phyloP scores from a whole-genome alignment of 2,329 filamentous ascomycete genomes.

The Trichoderma cornu-damae region DNA sequence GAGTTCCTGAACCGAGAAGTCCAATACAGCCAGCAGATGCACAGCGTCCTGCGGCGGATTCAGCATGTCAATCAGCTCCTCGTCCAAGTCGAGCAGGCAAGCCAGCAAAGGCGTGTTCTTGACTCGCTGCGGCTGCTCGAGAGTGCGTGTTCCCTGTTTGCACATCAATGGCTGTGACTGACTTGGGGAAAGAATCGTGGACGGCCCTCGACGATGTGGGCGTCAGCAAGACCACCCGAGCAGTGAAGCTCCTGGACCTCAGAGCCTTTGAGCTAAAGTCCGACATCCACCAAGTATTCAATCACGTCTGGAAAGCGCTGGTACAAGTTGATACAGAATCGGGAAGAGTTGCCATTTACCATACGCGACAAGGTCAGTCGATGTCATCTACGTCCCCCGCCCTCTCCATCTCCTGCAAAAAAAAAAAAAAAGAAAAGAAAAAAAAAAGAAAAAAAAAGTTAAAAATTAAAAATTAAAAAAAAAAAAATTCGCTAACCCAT shows the following conservation, averaged over 20 bases:
- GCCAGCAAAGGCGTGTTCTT: slow-evolving; percentile 50
- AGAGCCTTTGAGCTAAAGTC: slow-evolving; percentile 62
- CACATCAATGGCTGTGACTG: slow-evolving; percentile 13
- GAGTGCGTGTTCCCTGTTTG: slow-evolving; percentile 35
- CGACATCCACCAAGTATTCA: slow-evolving; percentile 60
- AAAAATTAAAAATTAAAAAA: too few species aligned
- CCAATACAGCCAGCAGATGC: slow-evolving; percentile 54
- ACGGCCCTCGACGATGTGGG: slow-evolving; percentile 54
- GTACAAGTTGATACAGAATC: slow-evolving; percentile 56
- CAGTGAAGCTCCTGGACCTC: slow-evolving; percentile 59
- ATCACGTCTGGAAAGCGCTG: slow-evolving; percentile 65
- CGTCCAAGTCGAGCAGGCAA: slow-evolving; percentile 54
- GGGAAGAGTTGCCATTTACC: slow-evolving; percentile 52
- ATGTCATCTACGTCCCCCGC: too few species aligned
- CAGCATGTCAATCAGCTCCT: slow-evolving; percentile 57
- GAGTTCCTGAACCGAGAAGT: slow-evolving; percentile 55
- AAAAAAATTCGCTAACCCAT: slow-evolving; percentile 23
- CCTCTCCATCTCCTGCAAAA: too few species aligned
- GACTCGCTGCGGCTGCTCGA: slow-evolving; percentile 55
- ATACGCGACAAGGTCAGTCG: slow-evolving; percentile 45
- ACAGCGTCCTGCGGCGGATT: slow-evolving; percentile 46
- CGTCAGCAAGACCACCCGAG: slow-evolving; percentile 55
- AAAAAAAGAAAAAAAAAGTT: too few species aligned
- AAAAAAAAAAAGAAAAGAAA: too few species aligned
- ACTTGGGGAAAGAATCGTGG: slow-evolving; percentile 46